Evolutionary conservation across 768 basidiomycete genomes (phyloP), one percentile per base, ranked within the genome.

Genomic region (Tricholoma sp.): DNA sequence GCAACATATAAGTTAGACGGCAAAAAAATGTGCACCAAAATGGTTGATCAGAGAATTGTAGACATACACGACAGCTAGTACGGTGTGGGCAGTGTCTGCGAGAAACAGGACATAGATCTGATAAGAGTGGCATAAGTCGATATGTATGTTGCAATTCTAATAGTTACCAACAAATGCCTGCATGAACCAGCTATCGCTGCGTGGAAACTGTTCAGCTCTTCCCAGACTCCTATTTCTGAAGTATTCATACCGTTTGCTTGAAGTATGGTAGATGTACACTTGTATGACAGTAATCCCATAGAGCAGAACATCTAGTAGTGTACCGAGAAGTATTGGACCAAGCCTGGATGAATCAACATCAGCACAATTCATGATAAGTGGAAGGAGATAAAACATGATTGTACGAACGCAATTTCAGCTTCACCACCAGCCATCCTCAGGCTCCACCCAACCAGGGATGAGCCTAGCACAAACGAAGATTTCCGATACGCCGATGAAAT

Each of bases 231-330:
- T 2, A 24, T 24, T 24, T 24, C 4, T 24, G 24, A 47, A 15
- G 9, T 18, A 50, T 67, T n/a, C 15, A 57, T 36, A 72, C 80
- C 60, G 73, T 69, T 45, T 69, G 73, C 61, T 71, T 77, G 64
- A 57, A 1, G 39, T 58, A 24, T 59, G 54, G 41, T 83, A 82
- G 5, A 82, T 37, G 56, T 77, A 76, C 9, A 74, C 66, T 65
- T 84, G 76, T 0, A 72, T 73, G 48, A 77, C 73, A 74, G 79
- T 79, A 44, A 81, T 75, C 1, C 79, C 80, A 57, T 77, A 79
- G 9, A 81, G 69, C 12, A 79, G 53, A 18, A 79, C 63, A 57
- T 80, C 80, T 65, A 80, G 62, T 12, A 72, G 62, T 54, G 74
- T 71, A n/a, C 78, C 79, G 44, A 81, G 73, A 59, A 80, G 70